phyloP scores from a whole-genome alignment of 371 early-diverging fungal species.

The Mortierella sp. region DNA sequence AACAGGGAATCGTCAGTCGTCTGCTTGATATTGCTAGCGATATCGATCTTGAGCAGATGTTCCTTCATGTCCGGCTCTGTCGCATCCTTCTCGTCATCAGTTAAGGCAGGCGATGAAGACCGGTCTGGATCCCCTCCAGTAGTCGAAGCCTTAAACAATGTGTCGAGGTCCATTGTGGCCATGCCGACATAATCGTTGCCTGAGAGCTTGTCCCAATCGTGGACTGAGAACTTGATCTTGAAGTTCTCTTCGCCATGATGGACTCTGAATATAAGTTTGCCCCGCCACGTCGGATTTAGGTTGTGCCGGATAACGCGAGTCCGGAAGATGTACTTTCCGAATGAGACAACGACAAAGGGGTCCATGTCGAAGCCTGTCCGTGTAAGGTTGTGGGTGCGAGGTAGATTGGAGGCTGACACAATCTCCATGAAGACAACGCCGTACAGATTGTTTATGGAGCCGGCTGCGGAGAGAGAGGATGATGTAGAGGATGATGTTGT shows the following conservation, averaged over 20 bases:
- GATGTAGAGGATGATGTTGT: slow-evolving; percentile 19
- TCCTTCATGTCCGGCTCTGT: slow-evolving; percentile 44
- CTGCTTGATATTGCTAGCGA: slow-evolving; percentile 37
- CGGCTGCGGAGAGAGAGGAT: slow-evolving; percentile 46
- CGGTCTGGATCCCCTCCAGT: slow-evolving; percentile 11
- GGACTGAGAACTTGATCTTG: slow-evolving; percentile 75
- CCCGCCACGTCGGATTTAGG: slow-evolving; percentile 78
- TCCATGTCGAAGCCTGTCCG: slow-evolving; percentile 84
- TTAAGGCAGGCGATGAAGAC: slow-evolving; percentile 30
- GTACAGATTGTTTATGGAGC: slow-evolving; percentile 49
- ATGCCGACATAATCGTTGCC: slow-evolving; percentile 78
- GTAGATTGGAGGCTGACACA: slow-evolving; percentile 70
- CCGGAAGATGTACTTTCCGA: slow-evolving; percentile 76
- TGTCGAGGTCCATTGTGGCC: slow-evolving; percentile 58
- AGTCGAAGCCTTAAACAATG: slow-evolving; percentile 33
- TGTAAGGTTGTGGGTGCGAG: slow-evolving; percentile 68
- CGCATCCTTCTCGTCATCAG: slow-evolving; percentile 63
- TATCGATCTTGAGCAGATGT: slow-evolving; percentile 33
- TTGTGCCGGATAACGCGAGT: slow-evolving; percentile 74
- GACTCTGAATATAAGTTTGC: slow-evolving; percentile 74
- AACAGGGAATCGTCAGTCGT: slow-evolving; percentile 52
- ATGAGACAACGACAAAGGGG: slow-evolving; percentile 84
- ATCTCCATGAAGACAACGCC: slow-evolving; percentile 76
- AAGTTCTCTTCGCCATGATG: slow-evolving; percentile 67
- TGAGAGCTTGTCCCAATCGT: slow-evolving; percentile 84